These are phyloP conservation scores for Sonneratia alba DNA, from an alignment of 345 rosid genomes.

Conservation along the genomic window DNA sequence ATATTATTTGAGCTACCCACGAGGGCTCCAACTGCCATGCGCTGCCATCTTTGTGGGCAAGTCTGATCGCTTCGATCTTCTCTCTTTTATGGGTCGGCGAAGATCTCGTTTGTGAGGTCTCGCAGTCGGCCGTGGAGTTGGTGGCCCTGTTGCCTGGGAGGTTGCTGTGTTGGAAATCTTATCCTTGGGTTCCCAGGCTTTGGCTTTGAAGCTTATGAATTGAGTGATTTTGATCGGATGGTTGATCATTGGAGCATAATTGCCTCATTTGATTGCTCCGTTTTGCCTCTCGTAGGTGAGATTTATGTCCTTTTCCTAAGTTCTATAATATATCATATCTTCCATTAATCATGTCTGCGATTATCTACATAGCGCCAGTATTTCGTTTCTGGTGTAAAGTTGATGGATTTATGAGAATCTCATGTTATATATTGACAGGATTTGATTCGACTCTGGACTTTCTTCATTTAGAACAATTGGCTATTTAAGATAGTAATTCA, in stretches of 20 bases:
- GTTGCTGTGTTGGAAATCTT: neutral
- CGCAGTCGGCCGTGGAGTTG: neutral
- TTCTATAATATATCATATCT: neutral
- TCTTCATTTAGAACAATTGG: neutral
- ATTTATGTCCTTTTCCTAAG: neutral
- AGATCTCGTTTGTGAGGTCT: neutral
- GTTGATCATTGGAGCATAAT: neutral
- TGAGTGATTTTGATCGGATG: neutral
- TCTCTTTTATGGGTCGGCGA: neutral
- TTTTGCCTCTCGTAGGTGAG: neutral
- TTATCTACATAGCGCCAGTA: neutral
- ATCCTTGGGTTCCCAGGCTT: neutral
- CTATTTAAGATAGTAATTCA: neutral
- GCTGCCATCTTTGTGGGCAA: neutral
- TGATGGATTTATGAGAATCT: neutral
- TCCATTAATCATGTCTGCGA: neutral
- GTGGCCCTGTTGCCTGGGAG: neutral
- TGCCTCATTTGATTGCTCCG: neutral
- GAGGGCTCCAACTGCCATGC: neutral
- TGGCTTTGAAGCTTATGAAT: neutral
- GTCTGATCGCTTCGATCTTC: neutral
- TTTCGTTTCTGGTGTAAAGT: neutral
- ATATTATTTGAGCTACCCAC: neutral
- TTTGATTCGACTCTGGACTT: neutral
- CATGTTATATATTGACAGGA: neutral